Evolutionary conservation across 768 basidiomycete species (phyloP).

Genomic region (Tricholoma matsutake): DNA sequence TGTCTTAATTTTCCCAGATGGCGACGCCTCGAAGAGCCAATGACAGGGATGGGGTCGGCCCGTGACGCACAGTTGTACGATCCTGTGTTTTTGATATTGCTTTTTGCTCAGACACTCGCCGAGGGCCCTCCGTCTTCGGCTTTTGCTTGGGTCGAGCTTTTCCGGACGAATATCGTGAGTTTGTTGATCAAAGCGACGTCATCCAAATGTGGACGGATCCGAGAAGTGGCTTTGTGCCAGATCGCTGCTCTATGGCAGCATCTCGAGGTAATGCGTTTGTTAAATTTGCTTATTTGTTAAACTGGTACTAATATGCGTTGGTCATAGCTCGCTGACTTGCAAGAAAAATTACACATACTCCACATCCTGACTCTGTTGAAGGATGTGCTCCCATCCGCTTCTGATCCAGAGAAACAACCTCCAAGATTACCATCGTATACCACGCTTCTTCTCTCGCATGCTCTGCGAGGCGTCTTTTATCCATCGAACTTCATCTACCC

Average conservation of each 20-base stretch:
- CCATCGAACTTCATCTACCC: slow-evolving; percentile 90
- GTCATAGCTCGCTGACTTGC: slow-evolving; percentile 57
- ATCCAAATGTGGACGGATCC: slow-evolving; percentile 55
- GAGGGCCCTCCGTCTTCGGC: slow-evolving; percentile 56
- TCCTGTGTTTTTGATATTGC: slow-evolving; percentile 67
- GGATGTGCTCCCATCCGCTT: slow-evolving; percentile 47
- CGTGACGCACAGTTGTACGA: slow-evolving; percentile 62
- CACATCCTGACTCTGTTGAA: slow-evolving; percentile 68
- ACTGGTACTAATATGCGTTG: not conserved
- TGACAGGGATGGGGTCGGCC: slow-evolving; percentile 17
- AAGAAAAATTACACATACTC: slow-evolving; percentile 72
- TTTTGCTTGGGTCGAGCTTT: slow-evolving; percentile 82
- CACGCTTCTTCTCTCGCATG: slow-evolving; percentile 80
- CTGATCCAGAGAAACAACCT: slow-evolving; percentile 31
- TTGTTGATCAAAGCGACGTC: slow-evolving; percentile 73
- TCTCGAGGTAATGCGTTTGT: slow-evolving; percentile 52
- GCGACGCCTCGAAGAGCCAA: slow-evolving; percentile 46
- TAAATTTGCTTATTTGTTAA: not conserved
- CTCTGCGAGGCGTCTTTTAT: slow-evolving; percentile 78
- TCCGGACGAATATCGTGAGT: slow-evolving; percentile 76
- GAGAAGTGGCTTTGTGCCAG: slow-evolving; percentile 58
- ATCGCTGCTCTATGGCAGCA: slow-evolving; percentile 57
- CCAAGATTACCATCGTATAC: slow-evolving; percentile 70
- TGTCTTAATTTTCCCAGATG: slow-evolving; percentile 69
- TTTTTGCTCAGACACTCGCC: slow-evolving; percentile 65